Conservation (phyloP, 2,329 filamentous ascomycete species). For the Xenoacremonium recifei region DNA sequence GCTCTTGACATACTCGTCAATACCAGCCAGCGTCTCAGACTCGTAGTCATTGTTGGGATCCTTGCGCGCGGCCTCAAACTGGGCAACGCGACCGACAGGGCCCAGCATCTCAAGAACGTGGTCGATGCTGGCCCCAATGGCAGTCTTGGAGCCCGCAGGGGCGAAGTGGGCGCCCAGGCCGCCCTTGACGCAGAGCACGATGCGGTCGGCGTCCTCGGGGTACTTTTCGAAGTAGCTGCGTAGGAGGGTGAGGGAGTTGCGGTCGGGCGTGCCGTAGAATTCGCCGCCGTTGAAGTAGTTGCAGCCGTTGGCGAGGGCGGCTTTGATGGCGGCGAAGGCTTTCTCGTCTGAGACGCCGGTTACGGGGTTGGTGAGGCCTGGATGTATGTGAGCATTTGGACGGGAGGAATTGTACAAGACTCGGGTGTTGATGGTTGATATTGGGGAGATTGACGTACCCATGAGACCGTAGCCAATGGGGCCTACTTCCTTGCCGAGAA, state of each 20-base stretch:
- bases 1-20: conserved; percentile 44
- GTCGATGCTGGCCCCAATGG: conserved; percentile 54
- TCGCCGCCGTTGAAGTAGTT: conserved; percentile 58
- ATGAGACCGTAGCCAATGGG: conserved; percentile 25
- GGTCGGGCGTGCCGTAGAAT: conserved; percentile 56
- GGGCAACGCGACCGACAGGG: conserved; percentile 46
- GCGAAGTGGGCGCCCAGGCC: conserved; percentile 35
- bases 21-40: conserved; percentile 36
- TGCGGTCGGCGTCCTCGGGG: conserved; percentile 58
- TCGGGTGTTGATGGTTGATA: conserved; percentile 9
- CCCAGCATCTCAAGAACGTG: conserved; percentile 44
- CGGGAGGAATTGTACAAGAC: conserved; percentile 10
- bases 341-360: conserved; percentile 30
- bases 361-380: conserved; percentile 14
- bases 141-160: conserved; percentile 50
- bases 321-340: conserved; percentile 52
- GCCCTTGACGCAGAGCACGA: conserved; percentile 62
- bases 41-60: conserved; percentile 52
- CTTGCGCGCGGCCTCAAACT: conserved; percentile 57
- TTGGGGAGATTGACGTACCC: conserved; percentile 13
- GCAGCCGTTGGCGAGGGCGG: conserved; percentile 42
- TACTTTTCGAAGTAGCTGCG: conserved; percentile 58
- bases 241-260: conserved; percentile 56
- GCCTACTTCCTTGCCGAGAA: conserved; percentile 21
- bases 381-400: conserved; percentile 4